Evolutionary conservation across 2,329 filamentous ascomycete species (phyloP).

Genomic region (Aspergillus neoniger): DNA sequence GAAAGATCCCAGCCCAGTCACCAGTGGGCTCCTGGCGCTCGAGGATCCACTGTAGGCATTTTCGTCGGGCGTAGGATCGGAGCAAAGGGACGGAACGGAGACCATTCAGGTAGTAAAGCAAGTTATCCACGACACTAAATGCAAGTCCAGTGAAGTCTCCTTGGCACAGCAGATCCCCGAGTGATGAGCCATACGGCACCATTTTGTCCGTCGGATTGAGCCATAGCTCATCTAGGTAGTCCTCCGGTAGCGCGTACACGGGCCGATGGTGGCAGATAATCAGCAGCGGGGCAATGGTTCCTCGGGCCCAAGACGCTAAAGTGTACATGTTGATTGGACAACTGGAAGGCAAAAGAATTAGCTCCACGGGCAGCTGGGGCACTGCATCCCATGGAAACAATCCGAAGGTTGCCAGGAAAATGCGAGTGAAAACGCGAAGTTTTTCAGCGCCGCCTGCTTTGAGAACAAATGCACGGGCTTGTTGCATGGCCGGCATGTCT

Average conservation of each 20-base stretch:
- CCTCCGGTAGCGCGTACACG: slow-evolving; percentile 31
- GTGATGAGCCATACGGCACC: slow-evolving; percentile 17
- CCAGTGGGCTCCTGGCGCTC: slow-evolving; percentile 34
- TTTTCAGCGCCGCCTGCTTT: slow-evolving; percentile 31
- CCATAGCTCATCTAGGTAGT: slow-evolving; percentile 40
- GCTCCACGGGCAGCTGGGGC: slow-evolving; percentile 36
- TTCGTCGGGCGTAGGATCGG: slow-evolving; percentile 19
- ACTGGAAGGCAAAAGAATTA: slow-evolving; percentile 33
- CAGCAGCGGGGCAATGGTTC: slow-evolving; percentile 17
- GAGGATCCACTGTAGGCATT: slow-evolving; percentile 34
- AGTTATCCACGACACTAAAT: slow-evolving; percentile 20
- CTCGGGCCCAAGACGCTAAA: slow-evolving; percentile 26
- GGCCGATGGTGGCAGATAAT: slow-evolving; percentile 32
- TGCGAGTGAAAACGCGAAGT: slow-evolving; percentile 35
- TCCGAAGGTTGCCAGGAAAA: slow-evolving; percentile 36
- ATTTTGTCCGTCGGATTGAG: slow-evolving; percentile 23
- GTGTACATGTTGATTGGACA: slow-evolving; percentile 35
- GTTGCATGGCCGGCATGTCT: slow-evolving; percentile 14
- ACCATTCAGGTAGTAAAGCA: slow-evolving; percentile 18
- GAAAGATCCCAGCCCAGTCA: slow-evolving; percentile 34
- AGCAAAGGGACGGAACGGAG: slow-evolving; percentile 19
- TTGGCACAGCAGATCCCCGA: slow-evolving; percentile 6
- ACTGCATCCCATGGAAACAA: slow-evolving; percentile 37
- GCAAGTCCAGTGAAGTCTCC: slow-evolving; percentile 5
- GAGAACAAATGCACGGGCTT: slow-evolving; percentile 28